Conservation (phyloP, 371 early-diverging fungal genomes). For the Quaeritorhiza haematococci region DNA sequence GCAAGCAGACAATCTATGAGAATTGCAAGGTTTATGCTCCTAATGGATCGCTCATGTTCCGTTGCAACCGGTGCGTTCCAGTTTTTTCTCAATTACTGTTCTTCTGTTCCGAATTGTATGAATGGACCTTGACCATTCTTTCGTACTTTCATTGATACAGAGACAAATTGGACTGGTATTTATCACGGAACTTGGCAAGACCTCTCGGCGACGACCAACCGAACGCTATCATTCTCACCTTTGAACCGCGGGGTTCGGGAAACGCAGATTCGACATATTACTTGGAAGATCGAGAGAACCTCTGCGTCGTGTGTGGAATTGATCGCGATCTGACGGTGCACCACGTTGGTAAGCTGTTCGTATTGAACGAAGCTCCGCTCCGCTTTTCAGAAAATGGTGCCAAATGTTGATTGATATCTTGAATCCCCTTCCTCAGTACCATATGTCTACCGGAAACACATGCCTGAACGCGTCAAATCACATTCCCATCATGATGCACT, state of each 20-base stretch:
- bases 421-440: too few species aligned
- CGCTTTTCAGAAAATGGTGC: too few species aligned
- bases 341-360: too few species aligned
- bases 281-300: conserved; percentile 5
- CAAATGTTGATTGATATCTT: too few species aligned
- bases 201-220: background rate
- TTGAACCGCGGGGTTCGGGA: conserved; percentile 10
- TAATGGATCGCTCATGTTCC: conserved; percentile 8
- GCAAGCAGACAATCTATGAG: conserved; percentile 11
- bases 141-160: background rate
- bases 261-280: conserved; percentile 2
- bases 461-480: conserved; percentile 10
- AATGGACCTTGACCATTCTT: too few species aligned
- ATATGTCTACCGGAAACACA: conserved; percentile 6
- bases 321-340: background rate
- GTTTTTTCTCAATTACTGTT: background rate
- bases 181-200: conserved; percentile 4
- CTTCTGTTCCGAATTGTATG: too few species aligned
- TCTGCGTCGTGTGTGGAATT: conserved; percentile 6
- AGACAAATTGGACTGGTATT: conserved; percentile 18
- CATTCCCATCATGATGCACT: conserved; percentile 11
- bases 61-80: conserved; percentile 3
- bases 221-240: conserved; percentile 7
- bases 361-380: too few species aligned
- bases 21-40: conserved; percentile 12